These are phyloP conservation scores for Cladosporium velox DNA, from an alignment of 2,329 filamentous ascomycete genomes.

Conservation along the genomic window DNA sequence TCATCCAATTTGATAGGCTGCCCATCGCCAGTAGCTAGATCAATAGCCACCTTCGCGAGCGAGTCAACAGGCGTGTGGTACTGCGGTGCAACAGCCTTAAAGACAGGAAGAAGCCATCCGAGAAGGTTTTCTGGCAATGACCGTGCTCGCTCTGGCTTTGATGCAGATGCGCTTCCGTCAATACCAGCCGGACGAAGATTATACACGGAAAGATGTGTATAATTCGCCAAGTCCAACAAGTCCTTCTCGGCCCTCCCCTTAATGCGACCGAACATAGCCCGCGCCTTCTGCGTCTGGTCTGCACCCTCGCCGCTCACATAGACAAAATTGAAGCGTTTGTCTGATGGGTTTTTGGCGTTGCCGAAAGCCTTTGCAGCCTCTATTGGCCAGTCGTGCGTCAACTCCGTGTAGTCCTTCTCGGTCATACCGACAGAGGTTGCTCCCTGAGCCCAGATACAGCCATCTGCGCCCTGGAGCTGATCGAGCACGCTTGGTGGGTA, in stretches of 20 bases:
- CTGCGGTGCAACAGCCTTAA: constrained; percentile 8
- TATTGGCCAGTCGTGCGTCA: constrained; percentile 68
- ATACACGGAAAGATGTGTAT: constrained; percentile 55
- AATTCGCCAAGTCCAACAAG: constrained; percentile 54
- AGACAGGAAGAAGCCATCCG: not conserved
- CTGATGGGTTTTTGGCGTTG: constrained; percentile 46
- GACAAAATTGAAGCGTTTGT: constrained; percentile 62
- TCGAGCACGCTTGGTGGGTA: constrained; percentile 62
- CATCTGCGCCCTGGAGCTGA: constrained; percentile 64
- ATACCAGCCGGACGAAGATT: constrained; percentile 62
- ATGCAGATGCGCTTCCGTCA: constrained; percentile 45
- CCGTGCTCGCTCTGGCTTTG: constrained; percentile 22
- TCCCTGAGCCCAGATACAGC: constrained; percentile 74
- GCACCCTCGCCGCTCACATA: constrained; percentile 68
- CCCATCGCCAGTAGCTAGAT: constrained; percentile 53
- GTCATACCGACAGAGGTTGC: constrained; percentile 46
- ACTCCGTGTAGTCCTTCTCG: constrained; percentile 57
- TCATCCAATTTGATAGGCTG: constrained; percentile 39
- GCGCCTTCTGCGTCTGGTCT: constrained; percentile 57
- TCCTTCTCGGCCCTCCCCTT: constrained; percentile 68
- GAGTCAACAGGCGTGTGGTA: constrained; percentile 47
- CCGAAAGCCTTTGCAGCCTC: constrained; percentile 59
- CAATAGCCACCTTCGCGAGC: constrained; percentile 51
- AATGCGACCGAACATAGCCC: constrained; percentile 62
- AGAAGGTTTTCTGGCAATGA: constrained; percentile 34